Evolutionary conservation across 768 basidiomycete genomes (phyloP).

Genomic region (Asterophora lycoperdoides): DNA sequence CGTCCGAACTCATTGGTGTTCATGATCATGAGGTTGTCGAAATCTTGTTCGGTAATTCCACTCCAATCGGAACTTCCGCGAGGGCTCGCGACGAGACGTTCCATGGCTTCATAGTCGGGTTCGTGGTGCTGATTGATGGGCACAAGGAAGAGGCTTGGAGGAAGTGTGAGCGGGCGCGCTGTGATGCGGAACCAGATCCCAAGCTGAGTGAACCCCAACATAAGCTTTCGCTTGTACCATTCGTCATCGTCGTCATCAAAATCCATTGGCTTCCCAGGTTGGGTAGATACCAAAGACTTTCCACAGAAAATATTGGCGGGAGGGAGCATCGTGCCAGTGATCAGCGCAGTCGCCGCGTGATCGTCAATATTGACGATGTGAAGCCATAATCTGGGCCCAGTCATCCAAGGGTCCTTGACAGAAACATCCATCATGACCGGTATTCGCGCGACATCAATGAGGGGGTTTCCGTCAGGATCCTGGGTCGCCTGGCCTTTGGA

Average conservation of each 20-base stretch:
- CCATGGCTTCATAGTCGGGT: slow-evolving; percentile 58
- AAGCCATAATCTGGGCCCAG: slow-evolving; percentile 54
- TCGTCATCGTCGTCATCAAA: slow-evolving; percentile 44
- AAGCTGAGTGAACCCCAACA: slow-evolving; percentile 63
- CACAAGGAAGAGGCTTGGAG: slow-evolving; percentile 60
- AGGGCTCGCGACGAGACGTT: slow-evolving; percentile 43
- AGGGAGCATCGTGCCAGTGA: slow-evolving; percentile 60
- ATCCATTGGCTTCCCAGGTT: slow-evolving; percentile 28
- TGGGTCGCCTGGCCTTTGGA: slow-evolving; percentile 44
- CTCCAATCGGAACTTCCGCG: slow-evolving; percentile 55
- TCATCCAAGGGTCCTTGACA: slow-evolving; percentile 66
- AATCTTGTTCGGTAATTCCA: slow-evolving; percentile 43
- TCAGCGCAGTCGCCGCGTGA: slow-evolving; percentile 49
- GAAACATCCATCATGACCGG: slow-evolving; percentile 54
- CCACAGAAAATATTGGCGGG: slow-evolving; percentile 39
- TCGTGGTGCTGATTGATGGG: slow-evolving; percentile 49
- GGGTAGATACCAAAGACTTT: slow-evolving; percentile 29
- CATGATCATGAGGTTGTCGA: slow-evolving; percentile 48
- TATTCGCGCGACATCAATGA: slow-evolving; percentile 40
- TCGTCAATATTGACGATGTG: slow-evolving; percentile 57
- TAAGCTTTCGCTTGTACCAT: slow-evolving; percentile 39
- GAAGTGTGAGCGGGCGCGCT: slow-evolving; percentile 45
- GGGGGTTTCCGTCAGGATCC: slow-evolving; percentile 48
- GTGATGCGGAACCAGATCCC: slow-evolving; percentile 64
- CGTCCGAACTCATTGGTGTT: slow-evolving; percentile 54